phyloP scores from a whole-genome alignment of 257 asterid species.

The Nicotiana attenuata region DNA sequence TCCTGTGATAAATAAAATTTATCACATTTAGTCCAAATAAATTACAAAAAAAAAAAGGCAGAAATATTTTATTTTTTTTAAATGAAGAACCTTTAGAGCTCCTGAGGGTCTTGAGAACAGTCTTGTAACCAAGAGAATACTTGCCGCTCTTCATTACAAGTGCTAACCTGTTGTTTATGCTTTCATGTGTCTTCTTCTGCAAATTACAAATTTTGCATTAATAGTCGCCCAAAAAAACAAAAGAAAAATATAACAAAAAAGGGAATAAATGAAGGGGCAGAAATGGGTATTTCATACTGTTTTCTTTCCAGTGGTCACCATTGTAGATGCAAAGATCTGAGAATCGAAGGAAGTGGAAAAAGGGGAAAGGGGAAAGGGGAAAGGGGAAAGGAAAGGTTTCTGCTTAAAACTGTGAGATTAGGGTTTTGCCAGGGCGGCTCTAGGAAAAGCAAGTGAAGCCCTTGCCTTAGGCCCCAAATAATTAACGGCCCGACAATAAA shows the following conservation, averaged over 20 bases:
- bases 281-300: background rate
- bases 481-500: too few relatives aligned
- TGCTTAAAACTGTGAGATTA: background rate
- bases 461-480: too few relatives aligned
- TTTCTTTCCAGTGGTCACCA: slow-evolving; percentile 6
- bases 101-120: slow-evolving; percentile 20
- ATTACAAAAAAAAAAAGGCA: background rate
- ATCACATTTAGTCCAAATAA: background rate
- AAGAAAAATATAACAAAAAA: background rate
- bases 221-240: background rate
- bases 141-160: slow-evolving; percentile 24
- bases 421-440: background rate
- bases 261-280: background rate
- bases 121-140: slow-evolving; percentile 18
- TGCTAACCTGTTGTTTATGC: slow-evolving; percentile 23
- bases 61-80: too few relatives aligned
- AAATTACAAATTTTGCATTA: background rate
- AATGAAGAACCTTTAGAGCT: slow-evolving; percentile 4
- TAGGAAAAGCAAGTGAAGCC: too few relatives aligned
- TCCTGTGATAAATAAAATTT: slow-evolving; percentile 5
- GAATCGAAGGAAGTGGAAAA: background rate
- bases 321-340: background rate
- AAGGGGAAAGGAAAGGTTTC: background rate
- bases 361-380: background rate
- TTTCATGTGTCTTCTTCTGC: slow-evolving; percentile 27